A percentile compares a stretch with the other conserved stretches of the same genome.
These are phyloP conservation scores for Aspergillus sclerotiicarbonarius DNA, from an alignment of 495 filamentous ascomycete genomes.

Conservation along the genomic window DNA sequence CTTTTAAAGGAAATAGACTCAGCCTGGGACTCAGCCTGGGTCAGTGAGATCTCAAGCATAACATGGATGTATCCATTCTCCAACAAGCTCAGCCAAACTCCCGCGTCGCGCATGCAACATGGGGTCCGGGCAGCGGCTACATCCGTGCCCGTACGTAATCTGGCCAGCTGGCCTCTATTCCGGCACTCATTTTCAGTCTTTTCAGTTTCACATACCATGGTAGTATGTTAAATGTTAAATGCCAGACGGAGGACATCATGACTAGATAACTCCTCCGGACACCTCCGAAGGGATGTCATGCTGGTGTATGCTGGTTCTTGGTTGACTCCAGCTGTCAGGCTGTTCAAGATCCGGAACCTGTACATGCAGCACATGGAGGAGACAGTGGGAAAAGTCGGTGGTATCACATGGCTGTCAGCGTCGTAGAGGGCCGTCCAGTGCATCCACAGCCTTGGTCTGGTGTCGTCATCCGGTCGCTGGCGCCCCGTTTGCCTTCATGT, in stretches of 20 bases:
- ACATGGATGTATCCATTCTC: neutral
- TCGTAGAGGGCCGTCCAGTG: neutral
- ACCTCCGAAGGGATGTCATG: too few species aligned
- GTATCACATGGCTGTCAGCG: constrained; percentile 3
- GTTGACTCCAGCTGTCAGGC: too few species aligned
- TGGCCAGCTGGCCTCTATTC: constrained; percentile 8
- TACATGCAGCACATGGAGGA: neutral
- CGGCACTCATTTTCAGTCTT: too few species aligned
- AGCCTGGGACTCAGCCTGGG: too few species aligned
- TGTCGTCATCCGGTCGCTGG: constrained; percentile 1
- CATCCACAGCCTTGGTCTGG: neutral
- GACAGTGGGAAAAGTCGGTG: neutral
- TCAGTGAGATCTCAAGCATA: neutral
- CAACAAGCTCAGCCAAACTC: neutral
- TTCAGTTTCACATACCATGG: constrained; percentile 11
- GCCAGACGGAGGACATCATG: neutral
- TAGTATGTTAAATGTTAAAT: constrained; percentile 31
- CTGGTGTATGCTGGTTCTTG: too few species aligned
- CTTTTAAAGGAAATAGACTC: constrained; percentile 1
- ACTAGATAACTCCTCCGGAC: neutral
- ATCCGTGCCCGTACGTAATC: constrained; percentile 5
- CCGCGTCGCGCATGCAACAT: neutral
- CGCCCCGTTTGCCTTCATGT: neutral
- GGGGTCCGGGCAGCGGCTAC: neutral
- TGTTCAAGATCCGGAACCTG: neutral